Base-by-base conservation (phyloP, 306 rosid genomes). In the Ammopiptanthus mongolicus region DNA sequence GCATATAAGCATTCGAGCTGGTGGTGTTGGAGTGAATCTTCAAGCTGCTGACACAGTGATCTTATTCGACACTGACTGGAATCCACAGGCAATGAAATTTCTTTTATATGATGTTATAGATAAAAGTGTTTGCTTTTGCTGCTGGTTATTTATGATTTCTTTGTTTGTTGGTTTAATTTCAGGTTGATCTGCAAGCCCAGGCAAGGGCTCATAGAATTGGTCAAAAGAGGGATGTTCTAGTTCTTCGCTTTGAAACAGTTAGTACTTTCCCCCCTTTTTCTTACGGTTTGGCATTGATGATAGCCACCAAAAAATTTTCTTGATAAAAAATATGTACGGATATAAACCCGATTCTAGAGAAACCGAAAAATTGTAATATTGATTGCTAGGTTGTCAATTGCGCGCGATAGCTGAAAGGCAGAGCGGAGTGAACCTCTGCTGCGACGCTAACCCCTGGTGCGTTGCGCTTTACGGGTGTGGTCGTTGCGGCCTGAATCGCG, bases 21-120 rank as follows among this genome's bases (percentile, higher is more conserved):
- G 99, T 85, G 99, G 98, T 55, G 99, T 96, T 81, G 99, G 99
- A 76, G 99, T 96, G 80, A 96, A 96, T 89, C 99, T 96, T 86
- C 99, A 96, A 87, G 99, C 99, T 76, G 99, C 99, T 47, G 99
- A 96, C 77, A 96, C 99, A 0, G 99, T 96, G 60, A 96, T 96
- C 76, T 87, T 96, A 75, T 96, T 96, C 6, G 99, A 96, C 88
- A 96, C 99, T 3, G 99, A 96, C 87, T 96, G 99, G 99, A 96
- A 96, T 81, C 99, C 99, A 76, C 99, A 96, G 96, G 99, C 74
- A 90, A 85, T 73, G 37, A 21, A 55, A 53, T 64, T 75, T 37
- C 57, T 28, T 44, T 72, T 71, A 17, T 51, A 5, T 71, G 57
- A 71, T 70, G 70, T 75, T 63, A 63, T 76, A 8, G 18, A 28